phyloP scores from a whole-genome alignment of 1,284 basidiomycete species.

The Austroboletus sp. region DNA sequence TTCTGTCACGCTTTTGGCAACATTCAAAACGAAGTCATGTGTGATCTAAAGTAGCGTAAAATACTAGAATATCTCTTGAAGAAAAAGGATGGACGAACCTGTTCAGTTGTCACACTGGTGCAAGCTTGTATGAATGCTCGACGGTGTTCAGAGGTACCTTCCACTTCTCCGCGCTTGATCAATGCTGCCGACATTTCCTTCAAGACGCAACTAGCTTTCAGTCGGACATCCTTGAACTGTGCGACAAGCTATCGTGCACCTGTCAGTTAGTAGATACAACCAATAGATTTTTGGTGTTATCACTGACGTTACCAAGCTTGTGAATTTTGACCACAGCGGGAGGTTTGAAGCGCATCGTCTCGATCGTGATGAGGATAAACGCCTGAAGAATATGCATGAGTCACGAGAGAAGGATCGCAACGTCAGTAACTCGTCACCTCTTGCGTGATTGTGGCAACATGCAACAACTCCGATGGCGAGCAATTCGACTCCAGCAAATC shows the following conservation, averaged over 20 bases:
- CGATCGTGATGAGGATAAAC: conserved; percentile 57
- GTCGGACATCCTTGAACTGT: conserved; percentile 56
- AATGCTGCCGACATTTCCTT: conserved; percentile 53
- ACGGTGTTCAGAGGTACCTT: conserved; percentile 47
- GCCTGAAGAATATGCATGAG: conserved; percentile 39
- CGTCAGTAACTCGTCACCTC: conserved; percentile 43
- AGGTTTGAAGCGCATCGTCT: conserved; percentile 64
- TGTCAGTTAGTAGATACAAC: conserved; percentile 1
- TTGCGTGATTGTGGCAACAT: conserved; percentile 64
- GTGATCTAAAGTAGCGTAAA: conserved; percentile 42
- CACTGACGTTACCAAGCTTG: conserved; percentile 59
- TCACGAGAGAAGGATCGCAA: conserved; percentile 3
- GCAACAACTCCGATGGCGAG: conserved; percentile 49
- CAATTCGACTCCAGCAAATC: conserved; percentile 35
- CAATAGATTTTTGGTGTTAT: background rate
- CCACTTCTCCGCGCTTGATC: conserved; percentile 43
- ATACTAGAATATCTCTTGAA: background rate
- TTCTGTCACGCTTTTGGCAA: conserved; percentile 61
- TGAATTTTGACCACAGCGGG: conserved; percentile 61
- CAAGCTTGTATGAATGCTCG: conserved; percentile 49
- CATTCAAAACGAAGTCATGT: conserved; percentile 54
- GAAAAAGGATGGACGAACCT: conserved; percentile 35
- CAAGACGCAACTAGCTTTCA: conserved; percentile 45
- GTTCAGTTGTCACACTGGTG: conserved; percentile 34
- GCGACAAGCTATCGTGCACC: conserved; percentile 49